Base-by-base conservation (phyloP, 208 protist genomes). In the Trypanosoma avium region DNA sequence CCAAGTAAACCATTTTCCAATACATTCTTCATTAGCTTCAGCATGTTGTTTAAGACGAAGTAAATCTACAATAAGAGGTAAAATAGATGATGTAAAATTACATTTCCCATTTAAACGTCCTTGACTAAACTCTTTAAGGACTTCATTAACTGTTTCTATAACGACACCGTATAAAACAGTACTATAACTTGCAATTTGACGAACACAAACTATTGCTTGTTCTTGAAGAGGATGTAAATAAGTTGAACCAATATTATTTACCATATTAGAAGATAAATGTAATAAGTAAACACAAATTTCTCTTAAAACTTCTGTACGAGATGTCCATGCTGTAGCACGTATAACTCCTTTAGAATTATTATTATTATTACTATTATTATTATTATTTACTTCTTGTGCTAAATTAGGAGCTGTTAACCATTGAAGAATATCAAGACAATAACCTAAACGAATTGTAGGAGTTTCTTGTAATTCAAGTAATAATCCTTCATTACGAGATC, bases 361-460 rank as follows among this genome's bases (percentile, higher is more conserved):
- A n/a, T n/a, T n/a, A n/a, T n/a, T n/a, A n/a, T n/a, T n/a, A n/a
- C n/a, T n/a, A n/a, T n/a, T n/a, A n/a, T n/a, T n/a, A n/a, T 61
- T 68, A 59, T 56, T 35, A 49, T 27, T 69, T 15, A 43, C 61
- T 64, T 76, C 73, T 36, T 75, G 58, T 4, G 71, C 55, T 17
- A 95, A 75, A 52, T 95, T 87, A 0, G 82, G 84, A 38, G 67
- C 79, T 47, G 81, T 91, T 52, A 95, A 73, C 36, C 78, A 69
- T 70, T 83, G 70, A 19, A 95, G 55, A 24, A 95, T 69, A 40
- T 92, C 83, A 10, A 87, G 68, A 67, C 88, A 95, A 60, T 81
- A 81, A 30, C 83, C 81, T 17, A 95, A 67, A 22, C 71, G 71
- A 45, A 15, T 40, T 10, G 24, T 1, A 38, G 52, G 30, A 53